Evolutionary conservation across 495 filamentous ascomycete species (phyloP).

Genomic region (Penicillium robsamsonii): DNA sequence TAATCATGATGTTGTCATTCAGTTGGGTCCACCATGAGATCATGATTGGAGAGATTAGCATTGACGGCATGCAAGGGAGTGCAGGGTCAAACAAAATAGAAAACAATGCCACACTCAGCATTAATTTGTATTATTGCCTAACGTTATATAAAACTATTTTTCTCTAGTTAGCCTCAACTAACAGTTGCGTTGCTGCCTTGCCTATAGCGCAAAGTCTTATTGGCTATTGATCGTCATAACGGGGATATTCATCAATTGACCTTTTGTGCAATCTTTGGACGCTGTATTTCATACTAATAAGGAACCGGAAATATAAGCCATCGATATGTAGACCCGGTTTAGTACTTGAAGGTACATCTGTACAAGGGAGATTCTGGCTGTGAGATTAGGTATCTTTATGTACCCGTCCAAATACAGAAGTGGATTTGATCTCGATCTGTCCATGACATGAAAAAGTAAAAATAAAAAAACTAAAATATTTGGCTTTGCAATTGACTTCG

Average conservation of each 20-base stretch:
- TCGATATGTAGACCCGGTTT: neutral
- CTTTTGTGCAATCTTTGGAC: neutral
- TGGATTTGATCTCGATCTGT: too few relatives aligned
- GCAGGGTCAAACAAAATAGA: neutral
- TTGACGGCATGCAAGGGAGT: conserved; percentile 16
- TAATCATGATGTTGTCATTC: neutral
- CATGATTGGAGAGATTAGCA: conserved; percentile 12
- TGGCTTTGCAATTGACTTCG: conserved; percentile 18
- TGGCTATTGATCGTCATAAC: neutral
- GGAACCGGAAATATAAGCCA: neutral
- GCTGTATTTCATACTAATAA: neutral
- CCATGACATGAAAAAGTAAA: neutral
- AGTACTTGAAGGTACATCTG: neutral
- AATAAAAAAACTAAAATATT: conserved; percentile 22
- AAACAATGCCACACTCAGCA: neutral
- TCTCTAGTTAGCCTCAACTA: neutral
- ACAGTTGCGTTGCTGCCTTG: neutral
- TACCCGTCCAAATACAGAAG: conserved; percentile 1
- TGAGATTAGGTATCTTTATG: neutral
- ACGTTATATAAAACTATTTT: neutral
- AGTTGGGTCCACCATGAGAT: conserved; percentile 11
- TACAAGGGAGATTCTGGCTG: too few relatives aligned
- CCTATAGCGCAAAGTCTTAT: neutral
- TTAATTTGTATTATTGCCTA: neutral
- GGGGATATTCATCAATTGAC: neutral